Evolutionary conservation across 2,329 filamentous ascomycete genomes (phyloP), one percentile per base, ranked within the genome.

Genomic region (Penicillium thymicola): DNA sequence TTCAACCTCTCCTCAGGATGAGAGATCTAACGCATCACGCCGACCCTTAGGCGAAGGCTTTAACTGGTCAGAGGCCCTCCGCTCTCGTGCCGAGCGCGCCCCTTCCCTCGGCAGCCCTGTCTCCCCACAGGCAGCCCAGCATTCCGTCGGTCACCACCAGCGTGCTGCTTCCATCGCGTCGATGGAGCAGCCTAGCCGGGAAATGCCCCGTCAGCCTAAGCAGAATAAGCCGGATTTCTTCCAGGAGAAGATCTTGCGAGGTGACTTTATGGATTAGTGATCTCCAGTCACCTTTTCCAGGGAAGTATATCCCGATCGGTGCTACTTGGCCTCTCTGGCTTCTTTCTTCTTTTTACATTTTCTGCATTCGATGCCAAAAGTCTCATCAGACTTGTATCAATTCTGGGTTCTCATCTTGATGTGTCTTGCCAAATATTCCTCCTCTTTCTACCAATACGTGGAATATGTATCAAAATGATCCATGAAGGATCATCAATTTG

Each of bases 51-150:
- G 90, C 82, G 91, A 94, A 82, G 90, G 90, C 75, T 96, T 95
- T 83, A 96, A 96, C 78, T 96, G 93, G 89, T 90, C 91, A 72
- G 93, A 97, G 80, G 92, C 96, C 80, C 86, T 97, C 81, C 90
- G 92, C 76, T 89, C 87, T 70, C 89, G 92, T 72, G 92, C 92
- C 68, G 91, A 96, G 79, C 92, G 91, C 76, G 88, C 85, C 50
- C 77, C 78, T 47, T 80, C 78, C 51, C 59, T 78, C 55, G 47
- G 60, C 57, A 68, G 74, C 32, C 66, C 70, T 23, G 63, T 67
- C 36, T 71, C 70, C 48, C 67, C 69, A 40, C 69, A 70, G 53
- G 65, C 66, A 77, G 79, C 48, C 77, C 78, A 63, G 57, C 62
- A 80, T 67, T 78, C 81, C 37, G 81, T 81, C 63, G 62, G 65